These are phyloP conservation scores for Tulasnella calospora DNA, from an alignment of 768 basidiomycete species.

Conservation along the genomic window DNA sequence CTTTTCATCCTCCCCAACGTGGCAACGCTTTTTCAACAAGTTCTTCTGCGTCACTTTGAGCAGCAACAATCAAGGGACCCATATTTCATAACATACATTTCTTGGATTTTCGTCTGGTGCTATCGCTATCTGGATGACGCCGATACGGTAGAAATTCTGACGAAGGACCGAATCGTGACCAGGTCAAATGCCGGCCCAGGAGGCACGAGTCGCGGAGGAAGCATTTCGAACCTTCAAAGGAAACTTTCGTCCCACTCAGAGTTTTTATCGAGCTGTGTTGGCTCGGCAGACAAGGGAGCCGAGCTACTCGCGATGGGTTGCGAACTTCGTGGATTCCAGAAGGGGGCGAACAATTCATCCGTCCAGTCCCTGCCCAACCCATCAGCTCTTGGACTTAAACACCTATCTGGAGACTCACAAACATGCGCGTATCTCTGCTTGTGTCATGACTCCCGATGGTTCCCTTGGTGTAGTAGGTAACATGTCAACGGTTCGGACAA, in stretches of 20 bases:
- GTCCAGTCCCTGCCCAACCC: background rate
- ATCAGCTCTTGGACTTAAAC: background rate
- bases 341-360: background rate
- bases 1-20: too few species aligned
- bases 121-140: background rate
- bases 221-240: background rate
- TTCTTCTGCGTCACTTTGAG: background rate
- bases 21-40: too few species aligned
- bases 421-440: background rate
- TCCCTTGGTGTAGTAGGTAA: too few species aligned
- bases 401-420: background rate
- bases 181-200: background rate
- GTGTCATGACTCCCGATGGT: background rate
- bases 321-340: background rate
- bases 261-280: background rate
- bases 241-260: background rate
- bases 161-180: background rate
- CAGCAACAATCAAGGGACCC: background rate
- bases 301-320: background rate
- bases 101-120: background rate
- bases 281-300: background rate
- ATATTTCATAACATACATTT: background rate
- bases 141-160: background rate
- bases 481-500: background rate
- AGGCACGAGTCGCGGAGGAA: background rate